Conservation (phyloP, 306 rosid genomes). For the Medicago arabica region DNA sequence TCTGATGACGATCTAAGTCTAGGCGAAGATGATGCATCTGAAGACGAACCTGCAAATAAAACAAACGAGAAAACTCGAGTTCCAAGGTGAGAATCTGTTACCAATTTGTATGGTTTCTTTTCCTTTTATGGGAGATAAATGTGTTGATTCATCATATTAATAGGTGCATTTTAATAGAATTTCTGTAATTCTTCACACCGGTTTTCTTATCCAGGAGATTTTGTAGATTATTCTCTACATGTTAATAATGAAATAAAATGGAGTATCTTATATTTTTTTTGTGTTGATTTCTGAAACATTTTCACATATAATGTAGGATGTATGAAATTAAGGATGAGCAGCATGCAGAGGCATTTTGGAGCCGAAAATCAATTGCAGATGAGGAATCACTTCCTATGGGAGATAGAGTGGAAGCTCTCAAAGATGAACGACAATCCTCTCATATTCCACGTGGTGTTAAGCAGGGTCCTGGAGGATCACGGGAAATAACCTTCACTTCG, state of each 20-base stretch:
- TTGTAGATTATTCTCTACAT: slow-evolving; percentile 9
- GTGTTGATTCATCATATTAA: slow-evolving; percentile 7
- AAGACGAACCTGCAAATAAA: slow-evolving; percentile 51
- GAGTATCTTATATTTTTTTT: neutral
- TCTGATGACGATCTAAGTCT: slow-evolving; percentile 63
- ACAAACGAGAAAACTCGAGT: slow-evolving; percentile 50
- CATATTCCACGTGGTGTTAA: slow-evolving; percentile 59
- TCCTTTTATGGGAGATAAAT: slow-evolving; percentile 9
- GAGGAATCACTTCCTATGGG: slow-evolving; percentile 82
- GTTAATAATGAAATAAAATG: slow-evolving; percentile 23
- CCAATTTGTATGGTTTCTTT: neutral
- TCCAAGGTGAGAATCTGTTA: slow-evolving; percentile 65
- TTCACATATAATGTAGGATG: slow-evolving; percentile 57
- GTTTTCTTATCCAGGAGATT: neutral
- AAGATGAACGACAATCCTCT: slow-evolving; percentile 47
- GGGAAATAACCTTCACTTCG: slow-evolving; percentile 79
- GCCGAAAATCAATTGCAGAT: slow-evolving; percentile 69
- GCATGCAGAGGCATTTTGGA: slow-evolving; percentile 93
- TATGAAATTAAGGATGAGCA: slow-evolving; percentile 83
- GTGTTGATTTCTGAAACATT: neutral
- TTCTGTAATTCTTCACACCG: neutral
- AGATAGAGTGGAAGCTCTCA: slow-evolving; percentile 73
- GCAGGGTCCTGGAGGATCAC: slow-evolving; percentile 87
- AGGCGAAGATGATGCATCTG: slow-evolving; percentile 65
- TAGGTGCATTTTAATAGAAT: slow-evolving; percentile 24